Evolutionary conservation across 345 rosid species (phyloP).

Genomic region (Rhodamnia rubescens): DNA sequence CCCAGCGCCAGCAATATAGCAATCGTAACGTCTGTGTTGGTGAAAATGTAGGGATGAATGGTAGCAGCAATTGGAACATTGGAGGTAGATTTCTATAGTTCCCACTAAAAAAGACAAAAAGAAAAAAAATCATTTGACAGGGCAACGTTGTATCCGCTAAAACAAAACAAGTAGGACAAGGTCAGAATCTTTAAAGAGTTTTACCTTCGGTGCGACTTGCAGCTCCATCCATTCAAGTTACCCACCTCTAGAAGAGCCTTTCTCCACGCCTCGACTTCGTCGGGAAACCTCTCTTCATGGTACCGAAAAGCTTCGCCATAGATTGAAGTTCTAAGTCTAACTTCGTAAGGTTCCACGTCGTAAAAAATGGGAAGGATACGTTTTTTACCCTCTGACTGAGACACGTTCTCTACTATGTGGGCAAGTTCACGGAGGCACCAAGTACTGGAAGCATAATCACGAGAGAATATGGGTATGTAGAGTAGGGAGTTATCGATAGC

Average conservation of each 20-base stretch:
- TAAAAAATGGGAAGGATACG: background rate
- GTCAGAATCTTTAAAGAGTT: too few relatives aligned
- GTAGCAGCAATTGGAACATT: too few relatives aligned
- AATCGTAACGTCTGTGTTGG: too few relatives aligned
- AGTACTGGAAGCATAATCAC: background rate
- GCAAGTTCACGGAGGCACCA: background rate
- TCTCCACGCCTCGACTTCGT: background rate
- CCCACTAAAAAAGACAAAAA: too few relatives aligned
- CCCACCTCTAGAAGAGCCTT: background rate
- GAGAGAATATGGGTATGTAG: background rate
- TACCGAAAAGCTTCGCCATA: background rate
- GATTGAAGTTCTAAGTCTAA: background rate
- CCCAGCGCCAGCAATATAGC: too few relatives aligned
- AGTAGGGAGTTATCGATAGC: background rate
- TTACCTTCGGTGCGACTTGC: too few relatives aligned
- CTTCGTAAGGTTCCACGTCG: background rate
- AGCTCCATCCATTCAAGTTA: too few relatives aligned
- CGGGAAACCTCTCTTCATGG: background rate
- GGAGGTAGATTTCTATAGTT: too few relatives aligned
- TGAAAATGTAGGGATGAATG: too few relatives aligned
- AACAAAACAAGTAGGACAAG: too few relatives aligned
- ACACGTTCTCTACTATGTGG: background rate
- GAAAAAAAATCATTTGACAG: too few relatives aligned
- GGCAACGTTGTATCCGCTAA: too few relatives aligned
- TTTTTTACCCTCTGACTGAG: background rate